Evolutionary conservation across 345 rosid genomes (phyloP), one percentile per base, ranked within the genome.

Genomic region (Ricinus communis): DNA sequence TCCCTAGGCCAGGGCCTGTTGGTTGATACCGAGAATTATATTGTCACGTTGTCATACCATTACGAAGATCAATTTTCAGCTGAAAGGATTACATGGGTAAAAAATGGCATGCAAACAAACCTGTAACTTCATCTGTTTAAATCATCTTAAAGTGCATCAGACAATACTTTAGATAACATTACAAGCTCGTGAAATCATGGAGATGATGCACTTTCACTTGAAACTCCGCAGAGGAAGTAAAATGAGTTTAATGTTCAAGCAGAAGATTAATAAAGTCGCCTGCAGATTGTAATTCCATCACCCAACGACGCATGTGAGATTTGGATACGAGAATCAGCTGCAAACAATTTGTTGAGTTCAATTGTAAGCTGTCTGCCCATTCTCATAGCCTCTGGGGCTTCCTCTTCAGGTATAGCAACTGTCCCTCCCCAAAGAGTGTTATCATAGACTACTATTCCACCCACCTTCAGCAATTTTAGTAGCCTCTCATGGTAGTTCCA

Each of bases 271-370:
- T 14, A 30, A 53, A 74, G 45, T 45, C 82, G 75, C 78, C 76
- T 75, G 80, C 85, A 82, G 53, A 92, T 86, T 7, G 90, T 86
- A 67, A 87, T 80, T 66, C 94, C 94, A 79, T 88, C 96, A 21
- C 92, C 94, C 15, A 85, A 58, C 10, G 92, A 83, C 55, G 83
- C 85, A 52, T 77, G 87, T 30, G 86, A 90, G 4, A 88, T 31
- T 45, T 88, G 85, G 55, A 88, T 68, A 10, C 87, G 88, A 58
- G 76, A 64, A 77, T 92, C 96, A 7, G 75, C 78, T 3, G 88
- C 88, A 0, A 92, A 66, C 28, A 9, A 38, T 73, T 77, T 78
- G 75, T 90, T 87, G 27, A 90, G 65, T 4, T 83, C 88, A 5
- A 85, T 15, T 2, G 71, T 58, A 28, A 74, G 58, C 15, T 40